Percentiles rank a stretch among this genome's conserved stretches.
These are phyloP conservation scores for Chenopodium suecicum DNA, from an alignment of 148 eudicot genomes.

Conservation along the genomic window DNA sequence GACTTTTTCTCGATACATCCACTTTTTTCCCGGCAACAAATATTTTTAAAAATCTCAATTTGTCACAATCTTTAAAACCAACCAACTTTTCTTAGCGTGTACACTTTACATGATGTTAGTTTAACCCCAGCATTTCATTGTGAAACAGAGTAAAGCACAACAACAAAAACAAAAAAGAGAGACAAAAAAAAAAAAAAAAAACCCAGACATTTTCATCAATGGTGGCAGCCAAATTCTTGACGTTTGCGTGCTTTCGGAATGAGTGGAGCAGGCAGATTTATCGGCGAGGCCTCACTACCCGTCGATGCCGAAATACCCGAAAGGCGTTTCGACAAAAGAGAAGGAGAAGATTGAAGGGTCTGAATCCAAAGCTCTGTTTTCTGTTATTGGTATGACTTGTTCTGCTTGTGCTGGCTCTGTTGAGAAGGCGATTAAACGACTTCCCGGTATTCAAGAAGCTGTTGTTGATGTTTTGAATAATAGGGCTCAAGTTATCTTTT, in stretches of 20 bases:
- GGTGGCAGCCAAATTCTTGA: slow-evolving; percentile 44
- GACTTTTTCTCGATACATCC: not conserved
- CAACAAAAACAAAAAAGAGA: no score
- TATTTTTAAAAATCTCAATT: no score
- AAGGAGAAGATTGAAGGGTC: slow-evolving; percentile 29
- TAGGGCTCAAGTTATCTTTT: slow-evolving; percentile 66
- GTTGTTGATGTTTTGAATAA: slow-evolving; percentile 71
- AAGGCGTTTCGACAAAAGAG: slow-evolving; percentile 35
- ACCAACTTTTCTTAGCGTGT: not conserved
- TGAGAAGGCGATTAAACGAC: slow-evolving; percentile 76
- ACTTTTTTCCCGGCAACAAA: not conserved
- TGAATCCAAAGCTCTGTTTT: slow-evolving; percentile 52
- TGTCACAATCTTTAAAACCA: not conserved
- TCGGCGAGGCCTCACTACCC: slow-evolving; percentile 72
- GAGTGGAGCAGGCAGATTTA: slow-evolving; percentile 29
- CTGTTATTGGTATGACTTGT: slow-evolving; percentile 79
- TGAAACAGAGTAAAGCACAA: not conserved
- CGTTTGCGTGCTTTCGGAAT: slow-evolving; percentile 42
- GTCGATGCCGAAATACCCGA: slow-evolving; percentile 78
- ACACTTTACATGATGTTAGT: no score
- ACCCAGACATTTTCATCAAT: not conserved
- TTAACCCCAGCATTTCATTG: not conserved
- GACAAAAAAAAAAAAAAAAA: no score
- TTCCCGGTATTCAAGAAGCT: slow-evolving; percentile 71
- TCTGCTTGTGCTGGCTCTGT: slow-evolving; percentile 84